These are phyloP conservation scores for Saprolegnia parasitica DNA, from an alignment of 352 stramenopile species.

Conservation along the genomic window DNA sequence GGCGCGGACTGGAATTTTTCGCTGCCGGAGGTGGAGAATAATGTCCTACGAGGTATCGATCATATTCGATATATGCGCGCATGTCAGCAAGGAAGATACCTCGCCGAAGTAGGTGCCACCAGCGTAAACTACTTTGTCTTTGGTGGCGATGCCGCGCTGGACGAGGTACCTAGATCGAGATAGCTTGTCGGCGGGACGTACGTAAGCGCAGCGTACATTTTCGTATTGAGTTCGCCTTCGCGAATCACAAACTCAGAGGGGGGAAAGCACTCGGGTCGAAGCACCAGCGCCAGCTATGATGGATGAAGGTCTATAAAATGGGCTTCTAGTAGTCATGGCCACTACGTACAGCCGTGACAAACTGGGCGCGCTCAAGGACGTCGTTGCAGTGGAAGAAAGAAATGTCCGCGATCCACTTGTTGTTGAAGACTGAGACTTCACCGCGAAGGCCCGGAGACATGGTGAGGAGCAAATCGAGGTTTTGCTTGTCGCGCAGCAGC, in stretches of 20 bases:
- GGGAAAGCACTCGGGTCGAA: constrained; percentile 23
- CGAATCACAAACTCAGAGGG: constrained; percentile 18
- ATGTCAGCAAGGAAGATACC: neutral
- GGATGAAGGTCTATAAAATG: neutral
- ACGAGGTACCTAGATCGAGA: constrained; percentile 17
- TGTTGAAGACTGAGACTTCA: constrained; percentile 29
- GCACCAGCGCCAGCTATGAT: constrained; percentile 8
- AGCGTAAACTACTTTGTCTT: constrained; percentile 17
- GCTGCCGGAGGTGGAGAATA: constrained; percentile 17
- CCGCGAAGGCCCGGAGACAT: constrained; percentile 28
- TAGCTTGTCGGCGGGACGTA: neutral
- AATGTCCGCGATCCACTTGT: constrained; percentile 28
- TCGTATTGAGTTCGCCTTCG: constrained; percentile 26
- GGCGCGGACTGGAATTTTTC: constrained; percentile 6
- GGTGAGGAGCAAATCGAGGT: constrained; percentile 24
- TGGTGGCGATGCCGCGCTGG: constrained; percentile 22
- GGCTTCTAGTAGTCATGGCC: neutral
- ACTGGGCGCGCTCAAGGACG: constrained; percentile 5
- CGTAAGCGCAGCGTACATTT: constrained; percentile 11
- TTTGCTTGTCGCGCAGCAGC: constrained; percentile 20
- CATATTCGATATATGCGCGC: neutral
- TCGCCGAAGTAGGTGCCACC: constrained; percentile 22
- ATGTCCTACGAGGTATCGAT: constrained; percentile 6
- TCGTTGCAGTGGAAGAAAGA: constrained; percentile 27
- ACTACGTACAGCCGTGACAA: constrained; percentile 17